Evolutionary conservation across 345 rosid species (phyloP).

Genomic region (Cardamine occulta): DNA sequence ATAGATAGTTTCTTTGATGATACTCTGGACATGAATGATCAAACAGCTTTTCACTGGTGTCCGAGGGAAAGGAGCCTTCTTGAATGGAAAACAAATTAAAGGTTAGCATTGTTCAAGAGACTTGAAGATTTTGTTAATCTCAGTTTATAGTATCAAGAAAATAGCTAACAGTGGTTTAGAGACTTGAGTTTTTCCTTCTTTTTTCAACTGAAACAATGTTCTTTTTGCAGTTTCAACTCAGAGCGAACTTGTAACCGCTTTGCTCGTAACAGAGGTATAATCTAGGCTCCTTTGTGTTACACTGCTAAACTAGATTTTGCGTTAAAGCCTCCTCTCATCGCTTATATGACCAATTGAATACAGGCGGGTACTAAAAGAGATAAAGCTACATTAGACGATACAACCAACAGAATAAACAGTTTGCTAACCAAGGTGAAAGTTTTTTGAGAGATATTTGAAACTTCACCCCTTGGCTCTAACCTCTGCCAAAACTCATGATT

Average conservation of each 20-base stretch:
- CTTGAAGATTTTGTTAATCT: background rate
- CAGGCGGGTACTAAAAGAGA: conserved; percentile 91
- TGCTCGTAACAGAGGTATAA: conserved; percentile 85
- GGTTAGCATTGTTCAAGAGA: conserved; percentile 47
- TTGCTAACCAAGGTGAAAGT: conserved; percentile 74
- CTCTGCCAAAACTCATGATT: conserved; percentile 5
- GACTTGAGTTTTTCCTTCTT: background rate
- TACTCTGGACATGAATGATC: conserved; percentile 5
- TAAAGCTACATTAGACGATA: conserved; percentile 62
- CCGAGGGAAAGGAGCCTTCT: conserved; percentile 77
- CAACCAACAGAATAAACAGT: conserved; percentile 79
- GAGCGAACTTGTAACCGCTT: conserved; percentile 74
- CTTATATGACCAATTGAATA: conserved; percentile 21
- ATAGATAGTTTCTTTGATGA: conserved; percentile 15
- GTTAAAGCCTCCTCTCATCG: background rate
- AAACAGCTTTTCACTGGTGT: conserved; percentile 80
- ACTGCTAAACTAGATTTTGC: background rate
- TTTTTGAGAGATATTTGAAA: background rate
- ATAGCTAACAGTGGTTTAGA: background rate
- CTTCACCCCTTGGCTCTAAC: background rate
- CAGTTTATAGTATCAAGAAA: background rate
- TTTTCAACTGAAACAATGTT: background rate
- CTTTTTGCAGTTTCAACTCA: conserved; percentile 69
- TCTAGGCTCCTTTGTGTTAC: conserved; percentile 9
- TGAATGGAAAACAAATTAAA: conserved; percentile 80